A percentile compares a stretch with the other conserved stretches of the same genome.
Conservation (phyloP, 2,329 filamentous ascomycete species). For the Phialophora macrospora region DNA sequence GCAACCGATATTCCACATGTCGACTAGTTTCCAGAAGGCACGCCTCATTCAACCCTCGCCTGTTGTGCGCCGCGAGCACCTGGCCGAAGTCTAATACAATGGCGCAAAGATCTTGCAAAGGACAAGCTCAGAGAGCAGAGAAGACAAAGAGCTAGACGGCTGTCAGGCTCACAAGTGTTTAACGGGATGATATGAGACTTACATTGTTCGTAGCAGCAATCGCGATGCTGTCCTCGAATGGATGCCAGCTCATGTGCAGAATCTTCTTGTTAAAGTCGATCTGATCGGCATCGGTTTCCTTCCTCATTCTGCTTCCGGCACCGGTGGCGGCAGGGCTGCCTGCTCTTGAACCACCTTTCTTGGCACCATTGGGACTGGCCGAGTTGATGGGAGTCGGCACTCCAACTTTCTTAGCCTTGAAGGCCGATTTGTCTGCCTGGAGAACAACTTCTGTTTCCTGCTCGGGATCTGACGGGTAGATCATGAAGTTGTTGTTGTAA, state of each 20-base stretch:
- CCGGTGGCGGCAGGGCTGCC: constrained; percentile 81
- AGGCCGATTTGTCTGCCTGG: constrained; percentile 97
- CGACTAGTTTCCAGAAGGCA: background rate
- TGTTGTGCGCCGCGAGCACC: constrained; percentile 8
- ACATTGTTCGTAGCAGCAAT: constrained; percentile 99
- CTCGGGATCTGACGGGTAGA: constrained; percentile 93
- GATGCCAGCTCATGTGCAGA: constrained; percentile 99
- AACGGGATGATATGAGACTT: constrained; percentile 54
- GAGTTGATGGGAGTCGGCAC: constrained; percentile 96
- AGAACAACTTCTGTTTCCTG: constrained; percentile 97
- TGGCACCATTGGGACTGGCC: constrained; percentile 70
- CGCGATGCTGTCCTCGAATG: constrained; percentile 98
- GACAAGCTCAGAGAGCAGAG: constrained; percentile 66
- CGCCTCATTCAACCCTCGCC: constrained; percentile 7
- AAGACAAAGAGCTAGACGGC: constrained; percentile 72
- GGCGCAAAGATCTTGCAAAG: constrained; percentile 4
- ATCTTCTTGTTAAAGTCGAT: constrained; percentile 99
- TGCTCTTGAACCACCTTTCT: constrained; percentile 87
- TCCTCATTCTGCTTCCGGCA: constrained; percentile 92
- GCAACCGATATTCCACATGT: background rate
- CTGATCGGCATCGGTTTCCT: constrained; percentile 98
- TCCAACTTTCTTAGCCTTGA: constrained; percentile 99
- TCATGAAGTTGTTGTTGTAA: constrained; percentile 99
- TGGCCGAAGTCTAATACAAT: constrained; percentile 18
- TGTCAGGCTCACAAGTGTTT: constrained; percentile 1